phyloP scores from a whole-genome alignment of 2,329 filamentous ascomycete genomes.

The Pezicula radicicola region DNA sequence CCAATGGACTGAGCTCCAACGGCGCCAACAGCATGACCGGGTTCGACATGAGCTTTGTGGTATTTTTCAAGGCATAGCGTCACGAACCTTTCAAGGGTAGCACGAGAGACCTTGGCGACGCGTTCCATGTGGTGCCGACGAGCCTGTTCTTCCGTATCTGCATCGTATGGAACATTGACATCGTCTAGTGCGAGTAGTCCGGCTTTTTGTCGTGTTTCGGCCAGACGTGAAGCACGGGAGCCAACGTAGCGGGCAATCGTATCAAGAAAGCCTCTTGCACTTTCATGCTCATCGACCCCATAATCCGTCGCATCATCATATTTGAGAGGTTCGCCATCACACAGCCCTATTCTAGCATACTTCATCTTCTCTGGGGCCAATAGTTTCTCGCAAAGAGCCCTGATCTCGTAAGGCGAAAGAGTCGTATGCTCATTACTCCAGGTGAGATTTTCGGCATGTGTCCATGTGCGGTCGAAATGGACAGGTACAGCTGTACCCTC shows the following conservation, averaged over 20 bases:
- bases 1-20: constrained; percentile 97
- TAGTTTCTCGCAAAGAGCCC: constrained; percentile 62
- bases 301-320: constrained; percentile 70
- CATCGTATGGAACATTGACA: constrained; percentile 28
- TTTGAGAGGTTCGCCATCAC: constrained; percentile 58
- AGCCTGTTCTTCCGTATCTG: constrained; percentile 22
- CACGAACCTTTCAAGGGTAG: constrained; percentile 74
- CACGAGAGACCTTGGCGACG: constrained; percentile 78
- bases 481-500: constrained; percentile 91
- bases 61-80: constrained; percentile 84
- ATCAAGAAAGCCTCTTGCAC: constrained; percentile 76
- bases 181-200: constrained; percentile 45
- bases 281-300: constrained; percentile 75
- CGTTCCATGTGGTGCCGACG: constrained; percentile 49
- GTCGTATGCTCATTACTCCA: constrained; percentile 75
- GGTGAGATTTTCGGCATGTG: constrained; percentile 71
- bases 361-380: constrained; percentile 66
- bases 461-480: constrained; percentile 87
- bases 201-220: constrained; percentile 45
- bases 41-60: constrained; percentile 85
- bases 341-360: constrained; percentile 56
- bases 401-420: constrained; percentile 72
- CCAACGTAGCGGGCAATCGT: constrained; percentile 72
- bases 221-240: constrained; percentile 60
- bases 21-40: constrained; percentile 92